These are phyloP conservation scores for Halophytophthora batemanensis DNA, from an alignment of 352 stramenopile genomes.

Conservation along the genomic window DNA sequence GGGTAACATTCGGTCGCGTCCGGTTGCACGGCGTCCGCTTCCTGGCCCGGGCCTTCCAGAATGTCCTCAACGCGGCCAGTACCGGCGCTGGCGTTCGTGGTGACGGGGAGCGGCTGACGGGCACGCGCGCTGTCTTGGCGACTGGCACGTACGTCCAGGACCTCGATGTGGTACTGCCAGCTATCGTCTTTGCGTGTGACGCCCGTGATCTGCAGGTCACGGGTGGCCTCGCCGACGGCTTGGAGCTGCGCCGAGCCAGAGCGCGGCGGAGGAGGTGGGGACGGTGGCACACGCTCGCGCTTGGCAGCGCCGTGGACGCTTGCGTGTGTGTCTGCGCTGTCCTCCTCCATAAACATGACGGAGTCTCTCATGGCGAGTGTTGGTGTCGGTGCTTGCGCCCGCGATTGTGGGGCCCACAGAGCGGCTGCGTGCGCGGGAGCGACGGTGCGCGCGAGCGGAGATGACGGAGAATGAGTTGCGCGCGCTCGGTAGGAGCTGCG, in stretches of 20 bases:
- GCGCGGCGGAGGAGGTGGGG: slow-evolving; percentile 2
- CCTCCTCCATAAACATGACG: neutral
- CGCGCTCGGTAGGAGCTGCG: too few species aligned
- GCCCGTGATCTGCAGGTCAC: slow-evolving; percentile 71
- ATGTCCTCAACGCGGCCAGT: neutral
- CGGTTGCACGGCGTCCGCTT: slow-evolving; percentile 7
- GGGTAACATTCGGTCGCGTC: slow-evolving; percentile 15
- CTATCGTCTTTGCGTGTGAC: slow-evolving; percentile 59
- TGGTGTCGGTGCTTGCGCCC: neutral
- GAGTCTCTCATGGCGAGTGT: neutral
- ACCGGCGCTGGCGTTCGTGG: neutral
- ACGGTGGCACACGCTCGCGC: slow-evolving; percentile 7
- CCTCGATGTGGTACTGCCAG: slow-evolving; percentile 82
- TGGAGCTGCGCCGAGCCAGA: slow-evolving; percentile 9
- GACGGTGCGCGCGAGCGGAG: neutral
- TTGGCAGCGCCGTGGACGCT: too few species aligned
- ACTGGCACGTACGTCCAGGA: slow-evolving; percentile 55
- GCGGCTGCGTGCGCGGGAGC: neutral
- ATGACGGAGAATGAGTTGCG: too few species aligned
- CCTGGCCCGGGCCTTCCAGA: slow-evolving; percentile 1
- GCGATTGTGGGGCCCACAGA: neutral
- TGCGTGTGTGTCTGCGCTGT: slow-evolving; percentile 8
- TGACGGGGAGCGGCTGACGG: slow-evolving; percentile 1
- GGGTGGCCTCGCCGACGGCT: slow-evolving; percentile 25
- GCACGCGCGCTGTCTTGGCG: slow-evolving; percentile 16